Base-by-base conservation (phyloP, 768 basidiomycete species). In the Gyrodon lividus region DNA sequence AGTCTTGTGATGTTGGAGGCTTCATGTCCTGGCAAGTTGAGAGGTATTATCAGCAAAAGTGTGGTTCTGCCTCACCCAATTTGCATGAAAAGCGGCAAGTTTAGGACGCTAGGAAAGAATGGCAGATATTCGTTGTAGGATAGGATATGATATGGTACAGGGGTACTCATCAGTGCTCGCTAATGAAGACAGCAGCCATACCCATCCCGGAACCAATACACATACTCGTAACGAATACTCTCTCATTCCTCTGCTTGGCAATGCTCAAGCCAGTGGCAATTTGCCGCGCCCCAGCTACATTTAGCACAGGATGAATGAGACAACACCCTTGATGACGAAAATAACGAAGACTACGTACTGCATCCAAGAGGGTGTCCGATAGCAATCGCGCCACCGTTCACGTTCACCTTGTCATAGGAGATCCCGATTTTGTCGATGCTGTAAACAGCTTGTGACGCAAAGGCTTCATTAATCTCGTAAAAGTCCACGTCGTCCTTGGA, bases 381-480 rank as follows among this genome's bases (percentile, higher is more conserved):
- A 20, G 91, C 92, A 57, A 95, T 95, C 9, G 90, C 92, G 54
- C 94, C 93, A 38, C 93, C 94, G 54, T 86, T 79, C 31, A 87
- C 67, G 74, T 96, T 96, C 43, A 96, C 91, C 70, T 91, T 94
- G 60, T 82, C 79, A 54, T 75, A 79, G 2, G 83, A 79, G 56
- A 94, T 81, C 20, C 81, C 81, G 47, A 96, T 70, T 57, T 81
- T 78, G 57, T 89, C 71, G 24, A 93, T 68, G 41, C 74, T 79
- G 72, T 86, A 91, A 39, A 94, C 73, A 2, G 90, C 91, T 67
- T 89, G 87, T 26, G 80, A 83, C 24, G 92, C 91, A 65, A 93
- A 94, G 26, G 92, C 92, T 70, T 93, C 92, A 66, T 94, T 94
- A 70, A 92, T 92, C 72, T 94, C 90, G 71, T 75, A 96, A 65